Percentiles rank a stretch among this genome's conserved stretches.
These are phyloP conservation scores for Agapanthus africanus DNA, from an alignment of 106 monocot species.

Conservation along the genomic window DNA sequence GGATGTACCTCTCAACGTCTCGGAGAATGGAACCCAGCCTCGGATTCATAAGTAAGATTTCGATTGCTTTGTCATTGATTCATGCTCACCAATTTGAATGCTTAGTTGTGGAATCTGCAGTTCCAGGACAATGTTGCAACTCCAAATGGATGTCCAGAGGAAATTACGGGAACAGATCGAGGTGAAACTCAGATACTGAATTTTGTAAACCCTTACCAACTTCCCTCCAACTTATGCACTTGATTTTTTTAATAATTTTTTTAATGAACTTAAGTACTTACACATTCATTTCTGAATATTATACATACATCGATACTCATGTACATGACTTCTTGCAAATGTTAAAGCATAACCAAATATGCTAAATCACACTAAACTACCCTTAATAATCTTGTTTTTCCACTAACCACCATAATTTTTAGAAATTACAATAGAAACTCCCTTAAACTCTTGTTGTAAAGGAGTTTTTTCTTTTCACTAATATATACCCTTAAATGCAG, in stretches of 20 bases:
- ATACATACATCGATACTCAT: background rate
- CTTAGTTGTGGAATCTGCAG: background rate
- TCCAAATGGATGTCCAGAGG: conserved; percentile 56
- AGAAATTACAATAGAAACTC: too few species aligned
- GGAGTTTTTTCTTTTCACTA: too few species aligned
- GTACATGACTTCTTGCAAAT: background rate
- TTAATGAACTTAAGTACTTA: background rate
- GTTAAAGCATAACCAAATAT: background rate
- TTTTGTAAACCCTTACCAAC: too few species aligned
- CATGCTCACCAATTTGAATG: background rate
- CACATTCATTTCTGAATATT: background rate
- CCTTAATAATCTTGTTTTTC: too few species aligned
- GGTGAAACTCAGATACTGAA: conserved; percentile 30
- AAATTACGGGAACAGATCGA: conserved; percentile 63
- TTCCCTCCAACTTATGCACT: too few species aligned
- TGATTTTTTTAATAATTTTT: too few species aligned
- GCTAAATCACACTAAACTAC: too few species aligned
- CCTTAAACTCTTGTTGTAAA: too few species aligned
- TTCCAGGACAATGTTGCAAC: conserved; percentile 43
- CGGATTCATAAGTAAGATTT: conserved; percentile 30
- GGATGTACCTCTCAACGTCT: background rate
- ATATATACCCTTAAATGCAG: too few species aligned
- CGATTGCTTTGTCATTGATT: background rate
- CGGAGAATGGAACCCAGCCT: background rate
- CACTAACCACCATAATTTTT: too few species aligned